Evolutionary conservation across 257 asterid species (phyloP), one percentile per base, ranked within the genome.

Genomic region (Plantago major): DNA sequence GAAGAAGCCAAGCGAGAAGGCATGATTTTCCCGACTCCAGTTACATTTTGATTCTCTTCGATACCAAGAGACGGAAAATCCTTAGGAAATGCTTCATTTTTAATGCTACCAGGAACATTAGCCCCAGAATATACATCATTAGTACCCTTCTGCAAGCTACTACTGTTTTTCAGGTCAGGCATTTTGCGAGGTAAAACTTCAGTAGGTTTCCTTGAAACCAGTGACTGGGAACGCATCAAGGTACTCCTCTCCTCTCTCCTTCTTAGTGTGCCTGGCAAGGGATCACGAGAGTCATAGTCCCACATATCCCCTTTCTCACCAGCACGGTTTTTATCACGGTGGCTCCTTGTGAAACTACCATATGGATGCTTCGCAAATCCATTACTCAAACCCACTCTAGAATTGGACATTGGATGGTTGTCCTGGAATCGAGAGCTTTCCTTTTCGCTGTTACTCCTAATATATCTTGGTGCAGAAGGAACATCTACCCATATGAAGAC

Each of bases 51-150:
- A 74, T 74, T 79, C 64, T 79, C 96, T 75, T 86, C 95, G 55
- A 73, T 69, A 55, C 88, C 88, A 65, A 89, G 87, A 60, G 88
- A 78, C 54, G 90, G 96, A 69, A 89, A 89, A 58, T 84, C 93
- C 76, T 76, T 86, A 30, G 84, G 93, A 74, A 89, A 84, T 16
- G 66, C 64, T 30, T 76, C 64, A 61, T 85, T 81, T 50, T 73
- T 76, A 17, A 64, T 60, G 15, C 82, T 84, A 33, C 67, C 71
- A 46, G 52, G 55, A 64, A 55, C 66, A 57, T 74, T 76, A 26
- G 74, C 79, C 60, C 75, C 68, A n/a, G 74, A 59, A 68, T 26
- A 71, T 33, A 68, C 49, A 68, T 78, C 73, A 66, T 78, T 72
- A 9, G 71, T 65, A 74, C 63, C 63, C 67, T 37, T 60, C 9